Evolutionary conservation across 1,284 basidiomycete species (phyloP), one percentile per base, ranked within the genome.

Genomic region (Malassezia equina): DNA sequence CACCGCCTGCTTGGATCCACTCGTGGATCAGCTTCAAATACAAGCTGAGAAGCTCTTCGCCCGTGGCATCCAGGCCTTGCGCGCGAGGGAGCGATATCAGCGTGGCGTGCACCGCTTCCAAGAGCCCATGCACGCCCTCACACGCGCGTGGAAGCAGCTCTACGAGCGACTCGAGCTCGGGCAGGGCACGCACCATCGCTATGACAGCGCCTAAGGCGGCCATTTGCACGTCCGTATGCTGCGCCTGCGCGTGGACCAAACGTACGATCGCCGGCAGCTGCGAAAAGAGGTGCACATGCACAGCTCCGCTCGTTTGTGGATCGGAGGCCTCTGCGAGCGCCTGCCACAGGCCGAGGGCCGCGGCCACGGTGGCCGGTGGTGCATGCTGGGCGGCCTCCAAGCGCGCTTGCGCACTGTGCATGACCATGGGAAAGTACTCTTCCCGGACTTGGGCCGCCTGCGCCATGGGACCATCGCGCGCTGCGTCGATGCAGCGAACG

Each of bases 401-500:
- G 21, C 54, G 54, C 34, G 44, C 44, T 9, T 56, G 42, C 13
- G 50, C 54, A 21, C 43, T 48, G 12, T 39, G 17, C 8, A 69
- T 46, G 57, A 64, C 32, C 47, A 56, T 19, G 56, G 64, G 31
- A 55, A 61, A 7, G 60, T 62, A 47, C 52, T 52, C 25, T 49
- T 55, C 12, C 53, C 45, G 29, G 41, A 44, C 34, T 13, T 51
- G n/a, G 44, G 45, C 12, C 41, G 44, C 46, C 56, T 55, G n/a
- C 32, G 36, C 42, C 9, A 8, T 17, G 13, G 25, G 24, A 11
- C 47, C 19, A 49, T 61, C 31, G 52, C 59, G 52, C 60, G 53
- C 62, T 27, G 59, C 59, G 49, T 67, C 63, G 51, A 70, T 62
- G 54, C 67, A 70, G 47, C 62, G 60, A 9, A 72, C 64, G 7